Evolutionary conservation across 192 early-diverging fungal genomes (phyloP).

Genomic region (Chytriomyces sp.): DNA sequence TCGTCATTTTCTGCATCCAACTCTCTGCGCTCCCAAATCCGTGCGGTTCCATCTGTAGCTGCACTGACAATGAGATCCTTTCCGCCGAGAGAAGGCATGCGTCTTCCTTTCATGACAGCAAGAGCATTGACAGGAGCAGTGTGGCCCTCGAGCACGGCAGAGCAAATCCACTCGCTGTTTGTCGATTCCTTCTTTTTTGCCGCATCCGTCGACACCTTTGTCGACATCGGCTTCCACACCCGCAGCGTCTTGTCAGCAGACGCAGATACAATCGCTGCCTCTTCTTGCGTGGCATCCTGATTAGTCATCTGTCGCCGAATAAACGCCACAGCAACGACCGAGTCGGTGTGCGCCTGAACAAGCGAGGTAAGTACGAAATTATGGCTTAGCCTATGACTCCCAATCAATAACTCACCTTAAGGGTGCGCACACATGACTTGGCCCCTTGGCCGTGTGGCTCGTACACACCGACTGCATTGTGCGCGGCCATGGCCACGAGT

Average conservation of each 20-base stretch:
- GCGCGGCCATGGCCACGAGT: background rate
- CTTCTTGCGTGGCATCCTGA: conserved; percentile 40
- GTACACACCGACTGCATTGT: background rate
- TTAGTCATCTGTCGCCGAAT: conserved; percentile 58
- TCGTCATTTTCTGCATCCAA: conserved; percentile 60
- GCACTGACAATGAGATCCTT: conserved; percentile 67
- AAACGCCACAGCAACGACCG: conserved; percentile 80
- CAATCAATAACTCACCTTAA: too few relatives aligned
- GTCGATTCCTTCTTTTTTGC: background rate
- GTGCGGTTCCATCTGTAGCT: conserved; percentile 73
- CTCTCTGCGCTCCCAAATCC: conserved; percentile 70
- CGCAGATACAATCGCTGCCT: conserved; percentile 76
- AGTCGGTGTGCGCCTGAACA: conserved; percentile 74
- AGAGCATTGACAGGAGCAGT: conserved; percentile 68
- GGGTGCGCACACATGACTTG: background rate
- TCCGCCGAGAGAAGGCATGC: conserved; percentile 39
- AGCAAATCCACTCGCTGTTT: conserved; percentile 60
- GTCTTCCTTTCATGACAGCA: conserved; percentile 59
- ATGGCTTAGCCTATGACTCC: too few relatives aligned
- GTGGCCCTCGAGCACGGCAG: conserved; percentile 72
- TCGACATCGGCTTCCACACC: conserved; percentile 65
- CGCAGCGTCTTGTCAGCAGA: conserved; percentile 79
- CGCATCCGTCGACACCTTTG: conserved; percentile 8
- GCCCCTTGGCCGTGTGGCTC: background rate
- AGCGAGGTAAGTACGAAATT: conserved; percentile 48